Evolutionary conservation across 768 basidiomycete species (phyloP), one percentile per base, ranked within the genome.

Genomic region (Serendipita sp.): DNA sequence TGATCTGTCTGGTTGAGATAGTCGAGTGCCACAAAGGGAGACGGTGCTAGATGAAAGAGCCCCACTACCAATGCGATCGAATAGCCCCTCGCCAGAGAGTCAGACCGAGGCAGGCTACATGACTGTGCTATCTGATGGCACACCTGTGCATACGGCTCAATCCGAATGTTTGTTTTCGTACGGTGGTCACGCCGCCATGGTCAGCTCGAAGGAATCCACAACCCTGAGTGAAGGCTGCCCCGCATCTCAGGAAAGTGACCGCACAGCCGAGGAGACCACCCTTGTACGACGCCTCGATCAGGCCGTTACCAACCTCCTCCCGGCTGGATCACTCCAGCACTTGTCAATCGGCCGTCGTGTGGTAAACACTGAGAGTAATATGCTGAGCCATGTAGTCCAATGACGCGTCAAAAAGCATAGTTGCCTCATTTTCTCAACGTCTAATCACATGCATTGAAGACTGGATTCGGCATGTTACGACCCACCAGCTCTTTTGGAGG

Each of bases 171-270:
- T n/a, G 45, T 22, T 22, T n/a, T 20, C 20, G 20, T 20, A 28
- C n/a, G 53, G 24, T 58, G 53, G 53, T 58, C 53, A 58, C 53
- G 53, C 53, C 53, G 53, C 17, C 24, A n/a, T 34, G 24, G 17
- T 58, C 26, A 58, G 31, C 30, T 31, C 33, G 30, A 26, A 58
- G 31, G 53, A 28, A n/a, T 31, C 33, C 26, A 11, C 24, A 34
- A 31, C 24, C 53, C 53, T 28, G 26, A 30, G 53, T 22, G 26
- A 24, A 58, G 53, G 17, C 33, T n/a, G 24, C 53, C 53, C 53
- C 53, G 53, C 53, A 58, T 31, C 53, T 58, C 53, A 58, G 24
- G 11, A 20, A 50, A 50, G 45, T 9, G 45, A 30, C 45, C 45
- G 20, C 45, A 30, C 45, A 50, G 28, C 28, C 45, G 28, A 20